A percentile compares a stretch with the other conserved stretches of the same genome.
Evolutionary conservation across 2,329 filamentous ascomycete species (phyloP).

Genomic region (Penicillium sp.): DNA sequence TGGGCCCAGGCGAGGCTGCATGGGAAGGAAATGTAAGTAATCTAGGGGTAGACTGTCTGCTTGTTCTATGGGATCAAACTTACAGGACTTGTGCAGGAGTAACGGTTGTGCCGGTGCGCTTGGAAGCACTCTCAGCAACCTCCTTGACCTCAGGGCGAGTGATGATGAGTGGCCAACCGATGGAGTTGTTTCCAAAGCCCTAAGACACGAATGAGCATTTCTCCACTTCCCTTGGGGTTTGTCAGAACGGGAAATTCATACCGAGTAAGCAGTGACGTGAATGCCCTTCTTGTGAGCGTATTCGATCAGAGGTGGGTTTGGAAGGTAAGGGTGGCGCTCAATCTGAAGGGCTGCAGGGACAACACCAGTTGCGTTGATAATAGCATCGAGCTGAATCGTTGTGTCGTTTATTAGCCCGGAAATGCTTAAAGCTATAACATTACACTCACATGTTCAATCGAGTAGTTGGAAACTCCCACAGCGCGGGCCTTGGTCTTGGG

Average conservation of each 20-base stretch:
- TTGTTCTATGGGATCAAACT: conserved; percentile 6
- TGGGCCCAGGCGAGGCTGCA: conserved; percentile 37
- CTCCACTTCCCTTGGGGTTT: no score
- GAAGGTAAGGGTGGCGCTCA: conserved; percentile 65
- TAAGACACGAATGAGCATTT: conserved; percentile 14
- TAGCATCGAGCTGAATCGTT: conserved; percentile 43
- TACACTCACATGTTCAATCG: conserved; percentile 31
- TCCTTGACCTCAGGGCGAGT: conserved; percentile 61
- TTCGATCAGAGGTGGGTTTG: conserved; percentile 55
- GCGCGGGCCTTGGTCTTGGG: conserved; percentile 39
- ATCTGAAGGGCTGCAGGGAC: conserved; percentile 65
- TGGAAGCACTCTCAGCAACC: conserved; percentile 55
- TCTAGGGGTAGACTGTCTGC: no score
- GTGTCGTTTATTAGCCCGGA: conserved; percentile 9
- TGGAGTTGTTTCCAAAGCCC: conserved; percentile 56
- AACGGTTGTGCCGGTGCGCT: conserved; percentile 31
- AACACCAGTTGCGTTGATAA: conserved; percentile 54
- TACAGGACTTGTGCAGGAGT: conserved; percentile 36
- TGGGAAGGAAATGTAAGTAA: not conserved
- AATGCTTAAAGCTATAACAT: not conserved
- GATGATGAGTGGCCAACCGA: conserved; percentile 61
- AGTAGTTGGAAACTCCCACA: conserved; percentile 43
- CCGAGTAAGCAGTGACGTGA: conserved; percentile 61
- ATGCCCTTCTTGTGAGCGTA: conserved; percentile 58
- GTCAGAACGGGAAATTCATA: conserved; percentile 16